Percentiles rank a stretch among this genome's conserved stretches.
Evolutionary conservation across 352 stramenopile genomes (phyloP).

Genomic region (Pythium insidiosum): DNA sequence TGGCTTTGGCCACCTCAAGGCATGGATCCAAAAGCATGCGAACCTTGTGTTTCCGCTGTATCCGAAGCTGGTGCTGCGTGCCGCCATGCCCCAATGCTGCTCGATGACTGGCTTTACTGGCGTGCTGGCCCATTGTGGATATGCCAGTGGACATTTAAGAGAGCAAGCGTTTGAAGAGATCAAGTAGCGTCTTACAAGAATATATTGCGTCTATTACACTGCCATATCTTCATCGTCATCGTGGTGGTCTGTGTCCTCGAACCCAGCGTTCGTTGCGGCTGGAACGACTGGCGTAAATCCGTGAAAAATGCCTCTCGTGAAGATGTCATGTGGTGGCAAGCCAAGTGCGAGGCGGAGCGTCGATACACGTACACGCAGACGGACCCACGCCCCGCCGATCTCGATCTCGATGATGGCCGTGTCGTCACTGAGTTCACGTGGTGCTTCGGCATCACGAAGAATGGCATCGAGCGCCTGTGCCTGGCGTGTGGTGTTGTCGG

Average conservation of each 20-base stretch:
- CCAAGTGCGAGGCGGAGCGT: constrained; percentile 1
- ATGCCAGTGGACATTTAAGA: neutral
- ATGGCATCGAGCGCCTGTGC: neutral
- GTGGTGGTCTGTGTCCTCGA: neutral
- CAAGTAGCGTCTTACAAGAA: too few relatives aligned
- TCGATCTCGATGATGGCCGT: constrained; percentile 1
- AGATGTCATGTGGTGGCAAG: neutral
- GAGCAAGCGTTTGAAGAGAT: neutral
- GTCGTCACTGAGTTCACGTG: neutral
- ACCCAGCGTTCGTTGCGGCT: neutral
- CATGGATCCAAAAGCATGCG: constrained; percentile 2
- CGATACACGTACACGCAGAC: neutral
- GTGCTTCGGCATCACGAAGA: neutral
- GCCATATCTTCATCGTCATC: neutral
- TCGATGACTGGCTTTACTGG: neutral
- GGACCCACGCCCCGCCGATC: constrained; percentile 1
- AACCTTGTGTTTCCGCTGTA: constrained; percentile 1
- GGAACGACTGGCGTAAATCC: neutral
- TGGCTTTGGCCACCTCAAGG: constrained; percentile 5
- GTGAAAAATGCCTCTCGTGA: constrained; percentile 3
- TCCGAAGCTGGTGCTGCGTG: constrained; percentile 3
- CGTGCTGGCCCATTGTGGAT: constrained; percentile 1
- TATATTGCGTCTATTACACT: constrained; percentile 1
- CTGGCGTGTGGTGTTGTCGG: neutral
- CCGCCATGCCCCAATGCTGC: constrained; percentile 1